Conservation (phyloP, 345 rosid genomes). For the Lepidium didymum region DNA sequence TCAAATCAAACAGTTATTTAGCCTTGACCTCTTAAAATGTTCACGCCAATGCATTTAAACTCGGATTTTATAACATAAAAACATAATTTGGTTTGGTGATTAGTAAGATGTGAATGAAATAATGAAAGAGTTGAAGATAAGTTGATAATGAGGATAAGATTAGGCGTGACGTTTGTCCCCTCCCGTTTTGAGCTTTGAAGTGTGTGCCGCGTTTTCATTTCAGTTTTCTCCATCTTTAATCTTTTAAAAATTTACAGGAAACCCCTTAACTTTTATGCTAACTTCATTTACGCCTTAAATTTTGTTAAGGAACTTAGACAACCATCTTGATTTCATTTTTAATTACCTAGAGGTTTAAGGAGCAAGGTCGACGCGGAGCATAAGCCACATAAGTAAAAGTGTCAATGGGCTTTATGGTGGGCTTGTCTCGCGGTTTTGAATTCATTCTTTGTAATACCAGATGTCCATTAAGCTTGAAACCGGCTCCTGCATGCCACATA, state of each 20-base stretch:
- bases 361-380: too few relatives aligned
- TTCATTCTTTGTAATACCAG: too few relatives aligned
- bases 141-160: slow-evolving; percentile 10
- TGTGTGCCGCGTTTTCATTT: slow-evolving; percentile 25
- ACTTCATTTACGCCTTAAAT: neutral
- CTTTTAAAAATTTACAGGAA: neutral
- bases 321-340: neutral
- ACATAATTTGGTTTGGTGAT: neutral
- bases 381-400: too few relatives aligned
- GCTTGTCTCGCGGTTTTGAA: too few relatives aligned
- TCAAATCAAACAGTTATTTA: neutral
- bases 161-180: slow-evolving; percentile 21
- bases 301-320: neutral
- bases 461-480: too few relatives aligned
- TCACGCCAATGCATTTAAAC: neutral
- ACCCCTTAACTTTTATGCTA: neutral
- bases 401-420: too few relatives aligned
- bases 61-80: neutral
- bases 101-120: neutral
- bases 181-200: slow-evolving; percentile 20
- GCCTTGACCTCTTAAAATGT: neutral
- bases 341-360: too few relatives aligned
- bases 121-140: neutral
- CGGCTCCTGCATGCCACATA: too few relatives aligned
- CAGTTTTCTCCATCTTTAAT: neutral